Base-by-base conservation (phyloP, 345 rosid species). In the Punica granatum region DNA sequence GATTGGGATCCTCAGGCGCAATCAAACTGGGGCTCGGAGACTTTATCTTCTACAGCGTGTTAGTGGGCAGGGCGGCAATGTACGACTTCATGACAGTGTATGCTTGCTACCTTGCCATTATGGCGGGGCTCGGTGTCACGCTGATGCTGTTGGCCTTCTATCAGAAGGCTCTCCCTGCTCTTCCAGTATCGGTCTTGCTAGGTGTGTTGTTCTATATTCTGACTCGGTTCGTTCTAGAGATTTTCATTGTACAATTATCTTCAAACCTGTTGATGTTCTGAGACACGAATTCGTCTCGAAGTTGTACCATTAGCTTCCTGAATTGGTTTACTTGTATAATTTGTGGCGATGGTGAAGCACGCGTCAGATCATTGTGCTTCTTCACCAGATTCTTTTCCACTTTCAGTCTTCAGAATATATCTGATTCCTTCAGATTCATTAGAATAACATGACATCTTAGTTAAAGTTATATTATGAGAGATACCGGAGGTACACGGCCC, bases 61-160 rank as follows among this genome's bases (percentile, higher is more conserved):
- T 92, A 75, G 97, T 92, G 66, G 96, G 97, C 32, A 88, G 97
- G 76, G 97, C 97, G 18, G 97, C 97, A 6, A 84, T 90, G 96
- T 93, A 93, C 54, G 97, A 93, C 81, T 72, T 84, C 74, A 90
- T 93, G 98, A 88, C 96, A 10, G 96, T 92, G 26, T 92, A 92
- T 70, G 96, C 93, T 28, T 90, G 97, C 54, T 92, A 92, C 74
- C 90, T 90, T 59, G 98, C 96, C 19, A 92, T 92, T 39, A 77
- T 92, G 66, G 98, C 98, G 3, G 97, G 98, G 59, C 80, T 92
- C 23, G 98, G 97, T n/a, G 23, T 90, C n/a, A 92, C 97, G 0
- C 67, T 92, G 74, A 77, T 92, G 86, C 79, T 90, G 0, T 62
- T 92, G 87, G 93, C 98, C 63, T 75, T 88, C 68, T 88, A 90